Conservation (phyloP, 495 filamentous ascomycete species). For the Penicillium manginii region DNA sequence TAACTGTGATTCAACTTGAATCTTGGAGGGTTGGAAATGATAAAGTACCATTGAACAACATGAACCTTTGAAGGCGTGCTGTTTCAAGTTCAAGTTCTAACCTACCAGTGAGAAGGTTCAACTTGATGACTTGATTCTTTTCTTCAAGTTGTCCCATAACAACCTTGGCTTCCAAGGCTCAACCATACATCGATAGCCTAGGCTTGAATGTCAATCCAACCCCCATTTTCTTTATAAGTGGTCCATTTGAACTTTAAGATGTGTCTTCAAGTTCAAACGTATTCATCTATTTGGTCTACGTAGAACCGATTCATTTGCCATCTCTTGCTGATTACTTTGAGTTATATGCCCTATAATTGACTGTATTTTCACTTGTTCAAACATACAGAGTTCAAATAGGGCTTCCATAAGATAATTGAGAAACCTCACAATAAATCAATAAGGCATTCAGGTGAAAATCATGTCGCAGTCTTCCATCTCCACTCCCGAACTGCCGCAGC, state of each 20-base stretch:
- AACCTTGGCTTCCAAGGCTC: too few relatives aligned
- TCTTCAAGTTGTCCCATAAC: too few relatives aligned
- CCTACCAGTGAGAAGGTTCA: too few relatives aligned
- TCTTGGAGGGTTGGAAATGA: too few relatives aligned
- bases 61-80: too few relatives aligned
- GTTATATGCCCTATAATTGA: neutral
- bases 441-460: neutral
- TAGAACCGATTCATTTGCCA: neutral
- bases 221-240: neutral
- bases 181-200: neutral
- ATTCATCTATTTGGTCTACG: too few relatives aligned
- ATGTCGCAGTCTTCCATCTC: conserved; percentile 1
- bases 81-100: too few relatives aligned
- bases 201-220: neutral
- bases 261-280: too few relatives aligned
- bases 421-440: neutral
- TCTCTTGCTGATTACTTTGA: neutral
- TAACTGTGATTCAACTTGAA: too few relatives aligned
- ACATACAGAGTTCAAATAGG: neutral
- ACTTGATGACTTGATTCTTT: too few relatives aligned
- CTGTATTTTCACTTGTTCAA: neutral
- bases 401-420: neutral
- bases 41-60: too few relatives aligned
- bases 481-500: conserved; percentile 7
- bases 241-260: too few relatives aligned